Base-by-base conservation (phyloP, 257 asterid species). In the Thymus mandschuricus region DNA sequence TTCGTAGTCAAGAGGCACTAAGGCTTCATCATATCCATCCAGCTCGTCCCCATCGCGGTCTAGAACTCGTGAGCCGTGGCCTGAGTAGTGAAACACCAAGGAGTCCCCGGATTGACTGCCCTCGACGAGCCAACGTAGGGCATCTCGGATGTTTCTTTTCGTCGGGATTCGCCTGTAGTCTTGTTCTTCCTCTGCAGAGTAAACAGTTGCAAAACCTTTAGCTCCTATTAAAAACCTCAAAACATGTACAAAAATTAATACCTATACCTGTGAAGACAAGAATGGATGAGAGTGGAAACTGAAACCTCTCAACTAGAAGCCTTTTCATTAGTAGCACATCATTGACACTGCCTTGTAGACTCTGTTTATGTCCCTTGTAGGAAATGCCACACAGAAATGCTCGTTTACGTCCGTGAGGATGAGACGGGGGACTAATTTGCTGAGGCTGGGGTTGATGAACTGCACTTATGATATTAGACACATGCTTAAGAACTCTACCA, bases 61-160 rank as follows among this genome's bases (percentile, higher is more conserved):
- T 27, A 65, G 70, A 70, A 90, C 87, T 45, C 57, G 88, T 5
- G 97, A 82, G 6, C 87, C 97, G 31, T 88, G 98, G 33, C 98
- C 98, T 0, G 96, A 86, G 82, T 92, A 92, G 81, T 86, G 83
- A 64, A 92, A 92, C 84, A 92, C 86, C 84, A 92, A 75, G 33
- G 98, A 90, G 74, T 92, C 98, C 66, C 96, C 88, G 1, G 89
- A 63, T 77, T 75, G 88, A 74, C 90, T 80, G 0, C 89, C 96
- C 30, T 82, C 89, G 45, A 90, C 84, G 7, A 92, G 92, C 98
- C 98, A 92, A 10, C 64, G 81, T 35, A 92, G 48, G 66, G 98
- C 94, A 46, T 78, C 59, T 45, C 84, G 60, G 70, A 92, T 90
- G 43, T 92, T 92, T 3, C 64, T 63, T 82, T 86, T 92, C 15